Evolutionary conservation across 1,284 basidiomycete genomes (phyloP), one percentile per base, ranked within the genome.

Genomic region (Trametes sp.): DNA sequence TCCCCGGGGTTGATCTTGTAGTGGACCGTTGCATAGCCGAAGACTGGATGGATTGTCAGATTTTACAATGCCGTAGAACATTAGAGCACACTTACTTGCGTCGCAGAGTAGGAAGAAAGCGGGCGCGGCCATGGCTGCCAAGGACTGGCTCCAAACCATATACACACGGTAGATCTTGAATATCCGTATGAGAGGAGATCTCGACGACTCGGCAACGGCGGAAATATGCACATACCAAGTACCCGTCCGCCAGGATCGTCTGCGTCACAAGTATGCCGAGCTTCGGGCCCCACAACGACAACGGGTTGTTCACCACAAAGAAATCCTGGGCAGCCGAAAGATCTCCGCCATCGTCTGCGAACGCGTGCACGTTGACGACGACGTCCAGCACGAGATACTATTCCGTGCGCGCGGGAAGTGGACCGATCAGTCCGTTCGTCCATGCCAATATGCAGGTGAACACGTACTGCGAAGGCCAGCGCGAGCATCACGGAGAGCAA

Each of bases 371-470:
- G 44, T 56, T 56, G 8, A 46, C 45, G 4, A 38, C 42, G 9
- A 56, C 54, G 44, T 56, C 54, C n/a, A 56, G 23, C 2, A 56
- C 19, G 23, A 56, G 13, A 38, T 56, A 56, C 54, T 56, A 9
- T 7, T 2, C 13, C 5, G 19, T 21, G 1, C 8, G 41, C 10
- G 42, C 4, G 10, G 26, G 1, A 14, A 1, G 3, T 31, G 7
- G 29, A 4, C 1, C 2, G 3, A 21, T 44, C 10, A 45, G 26
- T 33, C n/a, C 13, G 16, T 3, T n/a, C 3, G 31, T 19, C 1
- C 21, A 9, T 5, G 38, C 1, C 21, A 19, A 2, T 29, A 14
- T 14, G 1, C 1, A 6, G 14, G 3, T 8, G 16, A n/a, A 7
- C 38, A 48, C 54, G 31, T 23, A 46, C 54, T n/a, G 16, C 14